These are phyloP conservation scores for Aspergillus texensis DNA, from an alignment of 2,329 filamentous ascomycete species.

Conservation along the genomic window DNA sequence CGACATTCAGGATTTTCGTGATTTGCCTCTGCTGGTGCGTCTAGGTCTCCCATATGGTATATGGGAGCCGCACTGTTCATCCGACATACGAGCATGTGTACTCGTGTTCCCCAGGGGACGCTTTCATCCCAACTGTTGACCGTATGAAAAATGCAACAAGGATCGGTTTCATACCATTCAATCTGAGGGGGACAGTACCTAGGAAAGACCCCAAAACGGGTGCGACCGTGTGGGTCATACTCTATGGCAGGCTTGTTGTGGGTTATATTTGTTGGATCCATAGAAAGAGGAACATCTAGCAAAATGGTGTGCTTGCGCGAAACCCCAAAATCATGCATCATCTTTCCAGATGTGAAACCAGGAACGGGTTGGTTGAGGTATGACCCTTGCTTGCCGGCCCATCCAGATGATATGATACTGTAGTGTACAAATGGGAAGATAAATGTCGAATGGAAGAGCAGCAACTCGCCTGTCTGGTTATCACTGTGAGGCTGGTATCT, in stretches of 20 bases:
- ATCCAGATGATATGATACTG: conserved; percentile 56
- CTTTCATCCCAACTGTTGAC: conserved; percentile 69
- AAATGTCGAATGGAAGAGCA: conserved; percentile 70
- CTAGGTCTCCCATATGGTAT: conserved; percentile 66
- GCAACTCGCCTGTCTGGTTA: conserved; percentile 63
- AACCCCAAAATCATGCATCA: conserved; percentile 78
- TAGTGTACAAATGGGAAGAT: conserved; percentile 68
- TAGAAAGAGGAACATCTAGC: conserved; percentile 67
- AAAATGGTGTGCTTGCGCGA: conserved; percentile 66
- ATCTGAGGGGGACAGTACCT: conserved; percentile 60
- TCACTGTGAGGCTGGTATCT: conserved; percentile 64
- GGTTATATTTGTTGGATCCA: conserved; percentile 58
- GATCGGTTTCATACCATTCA: conserved; percentile 68
- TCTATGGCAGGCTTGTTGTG: conserved; percentile 52
- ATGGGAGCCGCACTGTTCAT: conserved; percentile 67
- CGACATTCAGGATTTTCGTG: conserved; percentile 60
- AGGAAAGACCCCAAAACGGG: conserved; percentile 70
- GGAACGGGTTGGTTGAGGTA: conserved; percentile 59
- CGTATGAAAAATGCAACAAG: conserved; percentile 72
- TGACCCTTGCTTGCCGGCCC: conserved; percentile 15
- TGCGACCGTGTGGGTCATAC: conserved; percentile 60
- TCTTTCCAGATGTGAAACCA: conserved; percentile 65
- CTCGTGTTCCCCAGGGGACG: conserved; percentile 39
- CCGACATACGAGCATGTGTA: conserved; percentile 68
- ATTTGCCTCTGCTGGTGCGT: conserved; percentile 53